Percentiles rank a stretch among this genome's conserved stretches.
phyloP scores from a whole-genome alignment of 345 rosid species.

The Trapa incisa region DNA sequence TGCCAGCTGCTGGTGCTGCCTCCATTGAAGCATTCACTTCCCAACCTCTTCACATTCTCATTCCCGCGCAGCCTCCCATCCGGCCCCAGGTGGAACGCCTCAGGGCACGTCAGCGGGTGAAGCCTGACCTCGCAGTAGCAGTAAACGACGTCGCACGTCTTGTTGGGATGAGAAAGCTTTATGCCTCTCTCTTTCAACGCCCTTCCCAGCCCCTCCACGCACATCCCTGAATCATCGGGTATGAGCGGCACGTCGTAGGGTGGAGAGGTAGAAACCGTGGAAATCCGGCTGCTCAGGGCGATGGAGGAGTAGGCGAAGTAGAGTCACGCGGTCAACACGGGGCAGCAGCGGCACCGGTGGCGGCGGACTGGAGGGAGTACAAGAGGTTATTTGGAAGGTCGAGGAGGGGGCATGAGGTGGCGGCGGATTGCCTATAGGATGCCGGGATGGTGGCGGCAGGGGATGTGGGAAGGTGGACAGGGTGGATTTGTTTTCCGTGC shows the following conservation, averaged over 20 bases:
- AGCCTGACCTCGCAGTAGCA: slow-evolving; percentile 84
- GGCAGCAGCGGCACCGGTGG: slow-evolving; percentile 60
- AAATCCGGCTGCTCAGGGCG: slow-evolving; percentile 19
- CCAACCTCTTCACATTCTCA: slow-evolving; percentile 46
- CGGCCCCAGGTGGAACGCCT: slow-evolving; percentile 36
- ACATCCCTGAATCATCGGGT: slow-evolving; percentile 91
- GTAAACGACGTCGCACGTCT: slow-evolving; percentile 74
- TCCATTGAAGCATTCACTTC: slow-evolving; percentile 43
- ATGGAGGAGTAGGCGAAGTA: slow-evolving; percentile 78
- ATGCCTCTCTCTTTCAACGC: slow-evolving; percentile 57
- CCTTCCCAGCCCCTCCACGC: slow-evolving; percentile 70
- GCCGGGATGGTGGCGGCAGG: slow-evolving; percentile 73
- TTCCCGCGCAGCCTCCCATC: slow-evolving; percentile 59
- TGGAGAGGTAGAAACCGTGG: slow-evolving; percentile 7
- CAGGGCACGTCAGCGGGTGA: slow-evolving; percentile 64
- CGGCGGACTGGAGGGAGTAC: slow-evolving; percentile 43
- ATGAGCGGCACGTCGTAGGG: slow-evolving; percentile 66
- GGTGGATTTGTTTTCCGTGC: no score
- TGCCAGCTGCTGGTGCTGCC: slow-evolving; percentile 5
- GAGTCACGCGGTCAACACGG: slow-evolving; percentile 80
- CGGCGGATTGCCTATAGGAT: slow-evolving; percentile 68
- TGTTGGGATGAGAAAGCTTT: slow-evolving; percentile 44
- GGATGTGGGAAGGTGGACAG: no score
- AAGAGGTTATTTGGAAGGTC: slow-evolving; percentile 61
- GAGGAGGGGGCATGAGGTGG: slow-evolving; percentile 51